Evolutionary conservation across 495 filamentous ascomycete species (phyloP).

Genomic region (Aspergillus campestris): DNA sequence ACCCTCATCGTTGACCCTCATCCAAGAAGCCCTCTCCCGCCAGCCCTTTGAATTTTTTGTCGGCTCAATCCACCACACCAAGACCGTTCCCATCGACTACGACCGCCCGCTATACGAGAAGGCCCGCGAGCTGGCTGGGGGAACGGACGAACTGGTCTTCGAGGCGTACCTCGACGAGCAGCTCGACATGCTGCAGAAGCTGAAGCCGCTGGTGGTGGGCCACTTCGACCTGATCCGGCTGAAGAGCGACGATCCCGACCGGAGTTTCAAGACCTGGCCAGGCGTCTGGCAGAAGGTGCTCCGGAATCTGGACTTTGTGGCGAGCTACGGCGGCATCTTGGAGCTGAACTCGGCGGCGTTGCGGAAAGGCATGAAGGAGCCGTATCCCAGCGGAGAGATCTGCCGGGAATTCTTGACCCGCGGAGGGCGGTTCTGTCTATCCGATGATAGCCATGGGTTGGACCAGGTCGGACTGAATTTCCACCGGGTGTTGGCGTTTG

Average conservation of each 20-base stretch:
- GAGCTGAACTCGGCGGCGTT: constrained; percentile 83
- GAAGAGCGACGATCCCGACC: constrained; percentile 57
- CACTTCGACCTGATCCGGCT: constrained; percentile 91
- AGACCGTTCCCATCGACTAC: constrained; percentile 83
- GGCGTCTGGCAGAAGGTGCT: constrained; percentile 64
- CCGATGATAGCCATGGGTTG: constrained; percentile 84
- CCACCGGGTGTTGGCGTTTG: constrained; percentile 49
- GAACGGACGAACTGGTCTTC: constrained; percentile 63
- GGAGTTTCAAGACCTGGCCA: constrained; percentile 43
- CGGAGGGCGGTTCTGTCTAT: constrained; percentile 77
- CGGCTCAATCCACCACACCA: constrained; percentile 84
- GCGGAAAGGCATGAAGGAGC: constrained; percentile 82
- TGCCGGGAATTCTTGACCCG: constrained; percentile 57
- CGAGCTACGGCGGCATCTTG: constrained; percentile 66
- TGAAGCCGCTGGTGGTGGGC: constrained; percentile 74
- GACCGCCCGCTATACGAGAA: constrained; percentile 57
- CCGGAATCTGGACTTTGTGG: constrained; percentile 65
- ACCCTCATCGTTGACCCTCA: constrained; percentile 48
- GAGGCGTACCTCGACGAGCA: constrained; percentile 83
- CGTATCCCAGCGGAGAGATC: constrained; percentile 76
- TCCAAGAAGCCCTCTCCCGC: constrained; percentile 48
- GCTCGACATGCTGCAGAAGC: constrained; percentile 63
- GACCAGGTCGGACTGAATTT: constrained; percentile 71
- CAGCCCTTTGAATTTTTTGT: constrained; percentile 77
- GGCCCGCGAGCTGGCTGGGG: constrained; percentile 48